Evolutionary conservation across 164 flowering plant species (phyloP).

Genomic region (Berberis vulgaris): DNA sequence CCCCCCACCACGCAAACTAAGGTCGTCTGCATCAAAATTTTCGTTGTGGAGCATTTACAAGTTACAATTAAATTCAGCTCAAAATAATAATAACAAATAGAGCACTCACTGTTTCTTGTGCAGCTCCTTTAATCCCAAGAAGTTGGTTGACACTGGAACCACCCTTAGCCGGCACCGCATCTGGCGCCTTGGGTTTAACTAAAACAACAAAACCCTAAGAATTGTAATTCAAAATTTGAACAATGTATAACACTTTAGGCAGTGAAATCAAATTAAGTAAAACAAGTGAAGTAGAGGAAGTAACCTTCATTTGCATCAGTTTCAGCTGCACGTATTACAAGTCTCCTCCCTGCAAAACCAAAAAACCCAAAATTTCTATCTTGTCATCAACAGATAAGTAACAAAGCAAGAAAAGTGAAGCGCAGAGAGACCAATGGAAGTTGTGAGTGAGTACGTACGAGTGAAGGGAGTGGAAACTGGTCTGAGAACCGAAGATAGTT

Average conservation of each 20-base stretch:
- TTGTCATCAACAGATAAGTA: background rate
- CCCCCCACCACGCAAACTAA: no score
- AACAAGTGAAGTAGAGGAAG: no score
- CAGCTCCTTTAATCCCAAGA: conserved; percentile 96
- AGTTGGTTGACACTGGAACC: conserved; percentile 89
- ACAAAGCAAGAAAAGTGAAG: background rate
- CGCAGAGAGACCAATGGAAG: background rate
- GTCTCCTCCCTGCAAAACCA: conserved; percentile 33
- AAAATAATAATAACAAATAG: background rate
- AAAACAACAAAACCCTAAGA: background rate
- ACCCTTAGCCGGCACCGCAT: conserved; percentile 45
- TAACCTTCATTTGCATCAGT: conserved; percentile 65
- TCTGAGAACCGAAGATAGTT: conserved; percentile 9
- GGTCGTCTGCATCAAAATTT: no score
- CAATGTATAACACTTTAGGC: background rate
- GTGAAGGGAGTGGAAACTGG: conserved; percentile 29
- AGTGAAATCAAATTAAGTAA: no score
- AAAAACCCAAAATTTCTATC: background rate
- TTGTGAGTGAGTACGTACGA: conserved; percentile 18
- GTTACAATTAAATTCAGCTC: no score
- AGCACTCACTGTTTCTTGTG: conserved; percentile 56
- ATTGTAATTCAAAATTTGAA: no score
- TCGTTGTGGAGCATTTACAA: no score
- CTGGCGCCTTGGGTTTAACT: conserved; percentile 50
- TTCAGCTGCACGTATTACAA: conserved; percentile 55